phyloP scores from a whole-genome alignment of 2,329 filamentous ascomycete species.

The Arthrocladium fulminans region DNA sequence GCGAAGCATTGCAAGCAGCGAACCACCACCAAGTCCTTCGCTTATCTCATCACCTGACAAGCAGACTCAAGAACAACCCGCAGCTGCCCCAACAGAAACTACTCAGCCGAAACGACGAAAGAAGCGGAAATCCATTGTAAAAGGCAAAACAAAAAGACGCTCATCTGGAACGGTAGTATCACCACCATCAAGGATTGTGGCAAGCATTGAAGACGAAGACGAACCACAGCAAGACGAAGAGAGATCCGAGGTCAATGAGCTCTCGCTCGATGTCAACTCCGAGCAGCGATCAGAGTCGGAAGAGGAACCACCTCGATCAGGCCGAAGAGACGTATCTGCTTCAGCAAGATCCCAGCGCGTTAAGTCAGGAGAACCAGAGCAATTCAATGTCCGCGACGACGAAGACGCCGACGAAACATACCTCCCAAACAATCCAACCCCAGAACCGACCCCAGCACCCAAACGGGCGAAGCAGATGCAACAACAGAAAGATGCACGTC shows the following conservation, averaged over 20 bases:
- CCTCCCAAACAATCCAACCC: constrained; percentile 14
- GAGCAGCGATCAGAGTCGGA: not conserved
- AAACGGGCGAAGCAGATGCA: constrained; percentile 1
- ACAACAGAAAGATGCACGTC: constrained; percentile 5
- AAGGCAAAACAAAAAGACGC: constrained; percentile 11
- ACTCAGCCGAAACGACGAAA: constrained; percentile 8
- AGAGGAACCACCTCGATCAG: constrained; percentile 8
- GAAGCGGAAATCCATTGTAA: constrained; percentile 12
- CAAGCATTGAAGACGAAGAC: not conserved
- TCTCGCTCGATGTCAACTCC: not conserved
- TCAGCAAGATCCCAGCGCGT: constrained; percentile 15
- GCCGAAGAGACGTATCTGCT: not conserved
- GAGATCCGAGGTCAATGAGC: not conserved
- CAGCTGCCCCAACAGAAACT: not conserved
- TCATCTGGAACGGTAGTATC: constrained; percentile 7
- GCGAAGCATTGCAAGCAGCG: not conserved
- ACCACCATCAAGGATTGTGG: not conserved
- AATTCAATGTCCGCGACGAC: constrained; percentile 1
- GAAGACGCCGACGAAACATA: constrained; percentile 18
- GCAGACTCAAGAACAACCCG: not conserved
- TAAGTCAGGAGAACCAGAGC: constrained; percentile 11
- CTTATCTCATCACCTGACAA: not conserved
- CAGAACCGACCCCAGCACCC: constrained; percentile 16
- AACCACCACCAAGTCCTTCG: not conserved
- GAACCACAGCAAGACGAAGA: not conserved